phyloP scores from a whole-genome alignment of 306 rosid species.

The Medicago ruthenica region DNA sequence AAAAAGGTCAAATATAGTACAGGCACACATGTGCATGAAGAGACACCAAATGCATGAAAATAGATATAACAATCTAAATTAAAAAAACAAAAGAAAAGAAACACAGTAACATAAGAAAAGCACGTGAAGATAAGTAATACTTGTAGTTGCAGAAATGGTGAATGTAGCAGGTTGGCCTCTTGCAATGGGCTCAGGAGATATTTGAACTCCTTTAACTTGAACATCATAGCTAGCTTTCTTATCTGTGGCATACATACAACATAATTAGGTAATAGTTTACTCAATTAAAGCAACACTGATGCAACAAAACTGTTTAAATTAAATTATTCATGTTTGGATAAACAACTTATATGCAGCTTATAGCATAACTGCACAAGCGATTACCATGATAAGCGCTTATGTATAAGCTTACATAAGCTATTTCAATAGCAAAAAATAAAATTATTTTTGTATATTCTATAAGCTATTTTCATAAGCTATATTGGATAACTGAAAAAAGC shows the following conservation, averaged over 20 bases:
- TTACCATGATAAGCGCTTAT: no score
- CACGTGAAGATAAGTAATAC: constrained; percentile 43
- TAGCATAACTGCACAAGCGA: no score
- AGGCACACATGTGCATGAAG: not conserved
- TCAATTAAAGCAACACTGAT: not conserved
- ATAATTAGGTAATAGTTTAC: constrained; percentile 1
- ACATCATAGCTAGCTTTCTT: constrained; percentile 67
- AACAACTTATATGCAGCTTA: not conserved
- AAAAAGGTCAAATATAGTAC: not conserved
- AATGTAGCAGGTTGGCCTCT: constrained; percentile 84
- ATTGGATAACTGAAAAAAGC: not conserved
- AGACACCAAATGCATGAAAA: not conserved
- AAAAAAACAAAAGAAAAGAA: constrained; percentile 7
- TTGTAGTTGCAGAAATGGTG: constrained; percentile 77
- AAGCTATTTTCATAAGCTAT: no score
- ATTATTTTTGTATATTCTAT: no score
- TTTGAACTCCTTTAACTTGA: constrained; percentile 72
- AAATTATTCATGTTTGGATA: no score
- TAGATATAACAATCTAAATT: not conserved
- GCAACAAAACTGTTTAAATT: not conserved
- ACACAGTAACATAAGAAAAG: constrained; percentile 1
- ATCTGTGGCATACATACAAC: constrained; percentile 50
- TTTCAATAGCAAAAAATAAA: no score
- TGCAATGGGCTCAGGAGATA: constrained; percentile 71
- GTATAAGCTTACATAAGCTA: no score